Evolutionary conservation across 2,329 filamentous ascomycete genomes (phyloP), one percentile per base, ranked within the genome.

Genomic region (Didymella exigua): DNA sequence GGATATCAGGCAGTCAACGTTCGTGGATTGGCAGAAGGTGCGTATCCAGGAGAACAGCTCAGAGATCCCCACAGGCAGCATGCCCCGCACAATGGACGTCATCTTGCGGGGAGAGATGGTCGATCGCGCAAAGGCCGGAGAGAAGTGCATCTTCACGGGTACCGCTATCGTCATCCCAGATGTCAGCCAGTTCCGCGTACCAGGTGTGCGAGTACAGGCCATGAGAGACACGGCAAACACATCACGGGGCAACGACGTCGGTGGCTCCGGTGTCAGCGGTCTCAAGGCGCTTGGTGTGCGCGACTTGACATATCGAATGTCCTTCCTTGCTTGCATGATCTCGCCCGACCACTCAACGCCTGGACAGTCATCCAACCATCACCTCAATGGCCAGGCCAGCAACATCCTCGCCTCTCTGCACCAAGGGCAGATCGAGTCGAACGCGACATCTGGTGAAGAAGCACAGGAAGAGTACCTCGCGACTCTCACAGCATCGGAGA

Each of bases 1-100:
- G n/a, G 93, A 99, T 67, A 97, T 99, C 69, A 85, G 91, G 37
- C 93, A 96, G 75, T 97, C 93, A 75, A 98, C 93, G 0, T 99
- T 99, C 73, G 90, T 99, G 58, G 95, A 99, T 78, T 99, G 95
- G 95, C 95, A 99, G 74, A 98, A 98, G 75, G 92, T 98, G 21
- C 90, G 96, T 60, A 91, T 98, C 58, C 95, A 99, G 77, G 95
- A 99, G 76, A 99, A 98, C 79, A 96, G 92, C 64, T 93, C 93
- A 4, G 95, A 99, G 74, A 99, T 99, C 31, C 95, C 95, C 0
- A 99, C 95, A 0, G 95, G 95, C 49, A 97, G 93, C 78, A 99
- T 99, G 95, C 95, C 95, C 21, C 86, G 95, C 56, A 99, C 95
- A 2, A 95, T 99, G 86, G 95, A 99, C 69, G 89, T 99, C 36